phyloP scores from a whole-genome alignment of 2,329 filamentous ascomycete genomes.

The Fusarium bulbicola region DNA sequence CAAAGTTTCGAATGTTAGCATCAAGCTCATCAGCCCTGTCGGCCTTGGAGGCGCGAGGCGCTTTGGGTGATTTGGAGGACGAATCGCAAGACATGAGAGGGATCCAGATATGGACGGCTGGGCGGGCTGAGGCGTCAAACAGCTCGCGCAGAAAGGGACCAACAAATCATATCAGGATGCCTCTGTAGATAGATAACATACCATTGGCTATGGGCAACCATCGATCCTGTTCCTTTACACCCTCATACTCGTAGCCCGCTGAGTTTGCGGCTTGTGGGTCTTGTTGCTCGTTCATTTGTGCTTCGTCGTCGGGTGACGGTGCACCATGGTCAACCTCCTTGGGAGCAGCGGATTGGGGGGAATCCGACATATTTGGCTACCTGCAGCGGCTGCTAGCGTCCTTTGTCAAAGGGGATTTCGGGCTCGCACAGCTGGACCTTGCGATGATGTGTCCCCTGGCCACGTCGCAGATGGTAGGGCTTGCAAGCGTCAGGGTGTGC shows the following conservation, averaged over 20 bases:
- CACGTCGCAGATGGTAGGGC: constrained; percentile 68
- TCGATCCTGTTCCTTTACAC: constrained; percentile 97
- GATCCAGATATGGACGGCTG: constrained; percentile 49
- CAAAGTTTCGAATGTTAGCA: constrained; percentile 95
- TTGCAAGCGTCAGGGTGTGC: constrained; percentile 56
- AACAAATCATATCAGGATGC: constrained; percentile 54
- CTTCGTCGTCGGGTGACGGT: constrained; percentile 93
- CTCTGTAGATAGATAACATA: constrained; percentile 65
- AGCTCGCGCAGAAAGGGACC: constrained; percentile 41
- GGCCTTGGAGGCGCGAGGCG: constrained; percentile 56
- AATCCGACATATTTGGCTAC: constrained; percentile 91
- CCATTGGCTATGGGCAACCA: constrained; percentile 99
- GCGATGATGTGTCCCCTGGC: constrained; percentile 68
- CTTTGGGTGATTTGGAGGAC: constrained; percentile 60
- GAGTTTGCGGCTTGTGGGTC: constrained; percentile 80
- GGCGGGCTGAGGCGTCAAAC: constrained; percentile 41
- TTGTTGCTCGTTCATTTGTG: constrained; percentile 89
- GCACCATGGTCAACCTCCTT: constrained; percentile 94
- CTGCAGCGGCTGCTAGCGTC: constrained; percentile 71
- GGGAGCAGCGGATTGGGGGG: constrained; percentile 86
- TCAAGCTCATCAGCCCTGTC: constrained; percentile 69
- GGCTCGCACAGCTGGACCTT: constrained; percentile 65
- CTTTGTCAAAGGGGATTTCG: constrained; percentile 63
- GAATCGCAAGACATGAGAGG: constrained; percentile 69
- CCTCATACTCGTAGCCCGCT: constrained; percentile 85